Base-by-base conservation (phyloP, 805 yeast genomes). In the Lipomyces spencermartinsiae region DNA sequence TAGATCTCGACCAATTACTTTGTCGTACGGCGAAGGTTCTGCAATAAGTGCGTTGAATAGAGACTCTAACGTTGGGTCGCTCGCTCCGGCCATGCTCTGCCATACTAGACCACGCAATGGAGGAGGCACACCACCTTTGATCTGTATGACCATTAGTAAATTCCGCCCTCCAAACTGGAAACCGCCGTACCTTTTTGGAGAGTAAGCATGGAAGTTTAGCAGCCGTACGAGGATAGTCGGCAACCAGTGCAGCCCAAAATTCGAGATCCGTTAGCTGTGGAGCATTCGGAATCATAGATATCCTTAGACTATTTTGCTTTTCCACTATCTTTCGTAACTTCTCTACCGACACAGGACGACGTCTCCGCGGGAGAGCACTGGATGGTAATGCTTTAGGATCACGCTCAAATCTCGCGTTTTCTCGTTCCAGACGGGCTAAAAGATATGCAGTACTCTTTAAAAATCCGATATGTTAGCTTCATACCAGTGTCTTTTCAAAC, bases 1-100 rank as follows among this genome's bases (percentile, higher is more conserved):
- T 70, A 87, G 83, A 74, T 87, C 91, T 68, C 89, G 85, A 53
- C 82, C 78, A 64, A 87, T 87, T 53, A 81, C 80, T 64, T 79
- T 77, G 55, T 80, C 78, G 72, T 78, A 83, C 29, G 83, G 83
- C 3, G 83, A 80, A 65, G 79, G 76, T 67, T 83, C 85, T 9
- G 74, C 76, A 57, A 80, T 80, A 61, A 83, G 75, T 5, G 82
- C 76, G 56, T 76, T 75, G 69, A 79, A 83, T 14, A 83, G 73
- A 12, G 75, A 74, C 59, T 77, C 73, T 46, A 81, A 71, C 10
- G 79, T 74, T 10, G 70, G 59, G 16, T 76, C 76, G 43, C 70
- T 59, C 29, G 77, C 74, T 34, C 75, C 74, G 22, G 77, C 67
- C 78, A 78, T 74, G 39, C 73, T 70, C 43, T 70, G 74, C 81